Evolutionary conservation across 495 filamentous ascomycete species (phyloP).

Genomic region (Aspergillus homomorphus): DNA sequence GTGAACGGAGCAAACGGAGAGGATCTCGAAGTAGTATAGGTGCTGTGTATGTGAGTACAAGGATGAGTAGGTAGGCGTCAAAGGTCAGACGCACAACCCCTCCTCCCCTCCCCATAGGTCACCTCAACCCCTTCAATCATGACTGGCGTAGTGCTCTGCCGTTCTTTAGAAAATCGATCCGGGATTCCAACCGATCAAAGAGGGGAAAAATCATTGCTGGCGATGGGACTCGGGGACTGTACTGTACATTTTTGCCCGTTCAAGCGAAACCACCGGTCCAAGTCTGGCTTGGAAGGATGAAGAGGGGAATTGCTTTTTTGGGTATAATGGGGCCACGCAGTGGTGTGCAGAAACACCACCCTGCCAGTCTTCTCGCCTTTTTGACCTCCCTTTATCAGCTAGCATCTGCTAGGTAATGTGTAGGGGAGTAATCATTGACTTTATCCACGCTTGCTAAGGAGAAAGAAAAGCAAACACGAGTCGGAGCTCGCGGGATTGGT

Average conservation of each 20-base stretch:
- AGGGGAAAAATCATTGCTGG: neutral
- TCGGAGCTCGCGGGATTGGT: constrained; percentile 25
- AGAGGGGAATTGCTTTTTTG: neutral
- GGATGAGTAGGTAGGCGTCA: neutral
- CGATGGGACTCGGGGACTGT: neutral
- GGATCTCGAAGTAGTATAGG: neutral
- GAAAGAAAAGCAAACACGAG: constrained; percentile 12
- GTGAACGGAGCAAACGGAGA: neutral
- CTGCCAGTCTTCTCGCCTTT: neutral
- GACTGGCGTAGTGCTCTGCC: neutral
- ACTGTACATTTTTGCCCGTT: neutral
- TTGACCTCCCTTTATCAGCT: no score
- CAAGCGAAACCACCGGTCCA: neutral
- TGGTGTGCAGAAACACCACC: neutral
- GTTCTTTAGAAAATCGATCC: neutral
- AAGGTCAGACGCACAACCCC: neutral
- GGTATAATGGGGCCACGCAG: neutral
- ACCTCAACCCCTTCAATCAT: no score
- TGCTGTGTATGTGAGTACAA: neutral
- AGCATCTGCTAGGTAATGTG: neutral
- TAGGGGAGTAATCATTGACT: neutral
- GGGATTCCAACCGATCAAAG: neutral
- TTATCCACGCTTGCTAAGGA: neutral
- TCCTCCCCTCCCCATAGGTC: neutral
- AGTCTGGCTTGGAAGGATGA: neutral